A percentile compares a stretch with the other conserved stretches of the same genome.
These are phyloP conservation scores for Kazachstania martiniae DNA, from an alignment of 805 yeast genomes.

Conservation along the genomic window DNA sequence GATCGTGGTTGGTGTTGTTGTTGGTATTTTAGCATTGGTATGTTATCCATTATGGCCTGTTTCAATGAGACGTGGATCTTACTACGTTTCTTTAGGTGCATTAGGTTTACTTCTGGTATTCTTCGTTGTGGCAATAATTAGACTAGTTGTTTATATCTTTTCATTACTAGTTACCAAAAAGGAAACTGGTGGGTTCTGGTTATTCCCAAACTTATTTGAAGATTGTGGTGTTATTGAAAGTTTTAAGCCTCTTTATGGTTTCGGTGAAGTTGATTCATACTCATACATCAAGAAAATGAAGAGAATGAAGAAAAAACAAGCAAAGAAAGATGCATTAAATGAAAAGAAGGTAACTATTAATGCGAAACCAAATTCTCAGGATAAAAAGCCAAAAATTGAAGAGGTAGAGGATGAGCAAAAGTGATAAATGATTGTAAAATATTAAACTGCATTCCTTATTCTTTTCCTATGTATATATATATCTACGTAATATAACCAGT, in stretches of 20 bases:
- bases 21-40: conserved; percentile 55
- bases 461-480: no score
- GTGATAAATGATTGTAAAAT: no score
- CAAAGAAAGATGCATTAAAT: conserved; percentile 10
- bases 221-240: conserved; percentile 92
- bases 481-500: no score
- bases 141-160: conserved; percentile 55
- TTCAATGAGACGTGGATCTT: conserved; percentile 80
- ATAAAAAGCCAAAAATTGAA: neutral
- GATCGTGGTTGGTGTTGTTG: conserved; percentile 34
- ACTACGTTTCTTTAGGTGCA: conserved; percentile 74
- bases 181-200: conserved; percentile 75
- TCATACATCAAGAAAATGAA: conserved; percentile 24
- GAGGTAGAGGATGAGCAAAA: conserved; percentile 1
- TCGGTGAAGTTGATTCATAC: conserved; percentile 43
- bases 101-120: conserved; percentile 66
- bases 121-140: conserved; percentile 66
- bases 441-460: no score
- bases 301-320: conserved; percentile 22
- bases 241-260: conserved; percentile 80
- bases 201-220: conserved; percentile 90
- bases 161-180: conserved; percentile 17
- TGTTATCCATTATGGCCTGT: conserved; percentile 94
- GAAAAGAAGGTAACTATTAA: neutral
- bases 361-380: no score